Evolutionary conservation across 164 flowering plant genomes (phyloP).

Genomic region (Chloranthus sessilifolius): DNA sequence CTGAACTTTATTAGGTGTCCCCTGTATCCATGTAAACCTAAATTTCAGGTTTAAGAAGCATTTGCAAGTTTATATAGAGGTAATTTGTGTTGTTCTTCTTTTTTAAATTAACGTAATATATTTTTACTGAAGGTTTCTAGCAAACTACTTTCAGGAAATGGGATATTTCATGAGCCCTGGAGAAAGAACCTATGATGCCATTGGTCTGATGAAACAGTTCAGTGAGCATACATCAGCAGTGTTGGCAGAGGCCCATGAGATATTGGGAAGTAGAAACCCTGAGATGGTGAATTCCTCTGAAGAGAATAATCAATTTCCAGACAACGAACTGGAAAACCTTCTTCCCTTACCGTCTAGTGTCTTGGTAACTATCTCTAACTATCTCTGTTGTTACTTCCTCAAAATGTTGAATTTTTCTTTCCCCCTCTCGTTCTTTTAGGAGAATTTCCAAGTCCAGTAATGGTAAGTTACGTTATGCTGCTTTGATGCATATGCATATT

Average conservation of each 20-base stretch:
- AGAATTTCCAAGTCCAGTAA: too few relatives aligned
- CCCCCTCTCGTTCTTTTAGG: too few relatives aligned
- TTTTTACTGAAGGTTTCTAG: too few relatives aligned
- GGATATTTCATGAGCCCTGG: slow-evolving; percentile 72
- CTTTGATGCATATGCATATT: too few relatives aligned
- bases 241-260: slow-evolving; percentile 70
- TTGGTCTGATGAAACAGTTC: slow-evolving; percentile 78
- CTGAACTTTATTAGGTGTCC: too few relatives aligned
- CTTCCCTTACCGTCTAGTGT: slow-evolving; percentile 27
- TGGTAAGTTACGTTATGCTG: too few relatives aligned
- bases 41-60: too few relatives aligned
- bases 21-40: too few relatives aligned
- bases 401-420: too few relatives aligned
- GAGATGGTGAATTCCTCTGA: slow-evolving; percentile 21
- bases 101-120: too few relatives aligned
- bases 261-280: slow-evolving; percentile 63
- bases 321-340: slow-evolving; percentile 18
- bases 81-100: neutral
- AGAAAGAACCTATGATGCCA: slow-evolving; percentile 74
- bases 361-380: slow-evolving; percentile 42
- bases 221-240: slow-evolving; percentile 71
- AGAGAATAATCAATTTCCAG: slow-evolving; percentile 19
- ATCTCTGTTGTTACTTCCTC: too few relatives aligned
- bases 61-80: too few relatives aligned
- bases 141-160: slow-evolving; percentile 49